Base-by-base conservation (phyloP, 306 rosid species). In the Prunus kanzakura region DNA sequence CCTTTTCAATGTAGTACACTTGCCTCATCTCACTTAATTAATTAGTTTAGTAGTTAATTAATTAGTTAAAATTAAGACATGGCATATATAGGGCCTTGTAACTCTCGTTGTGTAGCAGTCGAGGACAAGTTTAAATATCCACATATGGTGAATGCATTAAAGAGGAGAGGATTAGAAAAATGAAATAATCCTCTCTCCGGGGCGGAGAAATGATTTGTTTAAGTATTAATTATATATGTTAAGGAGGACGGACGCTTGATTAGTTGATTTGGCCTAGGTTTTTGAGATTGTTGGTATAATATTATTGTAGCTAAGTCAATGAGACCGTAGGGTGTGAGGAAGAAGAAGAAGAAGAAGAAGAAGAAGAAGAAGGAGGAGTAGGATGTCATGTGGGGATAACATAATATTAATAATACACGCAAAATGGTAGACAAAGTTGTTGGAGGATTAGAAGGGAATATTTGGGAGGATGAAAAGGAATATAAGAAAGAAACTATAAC, bases 371-470 rank as follows among this genome's bases (percentile, higher is more conserved):
- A 4, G 16, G 2, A 35, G 51, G 0, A 47, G 70, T 60, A 35
- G 62, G 72, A 69, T 84, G 78, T 56, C 74, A 57, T 67, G 81
- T 62, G 83, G 81, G 84, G 78, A 71, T 79, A 77, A 76, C 71
- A 77, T 38, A 38, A 38, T 35, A 35, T 35, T 35, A 35, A 35
- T 58, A 63, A 77, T 57, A 84, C 69, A 74, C 43, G 54, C 68
- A 76, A 72, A 86, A 81, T 80, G 72, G n/a, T 60, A 71, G 86
- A 86, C 80, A 78, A 75, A 76, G 84, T 78, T 76, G 69, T 71
- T 76, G 82, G 73, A 71, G 69, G 92, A 90, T 80, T 85, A 78
- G 84, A 90, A 83, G 49, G 87, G 90, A 85, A 90, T 90, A 88
- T 85, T 80, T 88, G 74, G 85, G 84, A 82, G 85, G 70, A 85